Evolutionary conservation across 2,329 filamentous ascomycete genomes (phyloP).

Genomic region (Rutstroemia sp.): DNA sequence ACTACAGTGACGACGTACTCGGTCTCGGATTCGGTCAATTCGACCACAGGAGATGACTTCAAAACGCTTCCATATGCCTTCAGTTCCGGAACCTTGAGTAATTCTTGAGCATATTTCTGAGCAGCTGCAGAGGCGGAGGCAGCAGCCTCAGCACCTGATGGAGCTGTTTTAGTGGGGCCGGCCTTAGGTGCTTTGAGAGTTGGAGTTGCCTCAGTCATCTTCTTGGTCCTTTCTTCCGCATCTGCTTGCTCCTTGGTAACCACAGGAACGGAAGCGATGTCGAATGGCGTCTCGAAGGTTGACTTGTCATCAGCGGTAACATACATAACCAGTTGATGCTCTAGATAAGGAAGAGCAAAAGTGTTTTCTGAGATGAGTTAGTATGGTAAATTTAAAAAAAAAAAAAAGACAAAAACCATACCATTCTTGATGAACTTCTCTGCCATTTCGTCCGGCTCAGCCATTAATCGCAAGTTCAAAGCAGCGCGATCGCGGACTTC

Average conservation of each 20-base stretch:
- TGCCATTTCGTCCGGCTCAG: constrained; percentile 73
- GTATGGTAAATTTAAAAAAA: constrained; percentile 8
- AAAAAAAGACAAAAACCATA: constrained; percentile 33
- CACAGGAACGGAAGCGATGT: constrained; percentile 82
- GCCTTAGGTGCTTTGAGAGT: constrained; percentile 89
- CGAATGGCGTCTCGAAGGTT: constrained; percentile 79
- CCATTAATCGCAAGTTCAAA: constrained; percentile 85
- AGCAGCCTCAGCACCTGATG: constrained; percentile 63
- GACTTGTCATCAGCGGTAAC: constrained; percentile 87
- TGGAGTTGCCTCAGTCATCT: constrained; percentile 85
- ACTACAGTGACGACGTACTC: constrained; percentile 91
- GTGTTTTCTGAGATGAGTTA: constrained; percentile 61
- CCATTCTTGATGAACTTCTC: constrained; percentile 88
- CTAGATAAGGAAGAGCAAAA: constrained; percentile 89
- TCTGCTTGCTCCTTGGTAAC: constrained; percentile 94
- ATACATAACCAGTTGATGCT: constrained; percentile 96
- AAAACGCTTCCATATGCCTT: constrained; percentile 82
- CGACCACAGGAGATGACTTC: constrained; percentile 79
- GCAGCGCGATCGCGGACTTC: constrained; percentile 95
- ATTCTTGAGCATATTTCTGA: constrained; percentile 82
- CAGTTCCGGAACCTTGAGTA: constrained; percentile 85
- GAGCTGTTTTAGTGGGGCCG: constrained; percentile 64
- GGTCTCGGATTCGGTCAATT: constrained; percentile 93
- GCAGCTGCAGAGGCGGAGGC: constrained; percentile 72
- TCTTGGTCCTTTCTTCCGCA: constrained; percentile 93